Evolutionary conservation across 345 rosid species (phyloP).

Genomic region (Syzygium aromaticum): DNA sequence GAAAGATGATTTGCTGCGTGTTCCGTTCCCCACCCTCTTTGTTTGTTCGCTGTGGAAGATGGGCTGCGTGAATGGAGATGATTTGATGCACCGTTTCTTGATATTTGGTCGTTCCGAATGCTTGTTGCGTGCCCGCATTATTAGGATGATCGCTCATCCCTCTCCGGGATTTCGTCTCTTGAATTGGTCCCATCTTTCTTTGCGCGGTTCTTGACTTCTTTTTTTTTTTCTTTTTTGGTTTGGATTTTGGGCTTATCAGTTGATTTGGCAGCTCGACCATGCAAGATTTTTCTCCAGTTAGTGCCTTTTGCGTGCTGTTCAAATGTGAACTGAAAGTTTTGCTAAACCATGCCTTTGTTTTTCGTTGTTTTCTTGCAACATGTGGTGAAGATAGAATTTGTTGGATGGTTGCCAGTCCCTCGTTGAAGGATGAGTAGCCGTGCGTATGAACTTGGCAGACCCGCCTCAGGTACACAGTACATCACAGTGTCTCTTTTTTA

Average conservation of each 20-base stretch:
- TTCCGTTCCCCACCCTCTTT: background rate
- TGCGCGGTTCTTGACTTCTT: background rate
- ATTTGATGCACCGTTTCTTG: background rate
- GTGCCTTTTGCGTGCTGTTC: background rate
- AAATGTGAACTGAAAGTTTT: background rate
- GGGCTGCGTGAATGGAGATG: background rate
- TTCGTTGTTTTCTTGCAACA: background rate
- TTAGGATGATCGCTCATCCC: background rate
- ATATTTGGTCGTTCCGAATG: background rate
- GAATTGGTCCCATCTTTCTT: background rate
- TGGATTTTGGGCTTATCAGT: background rate
- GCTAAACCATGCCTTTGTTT: background rate
- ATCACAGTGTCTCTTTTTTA: background rate
- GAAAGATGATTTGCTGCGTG: background rate
- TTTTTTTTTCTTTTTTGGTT: background rate
- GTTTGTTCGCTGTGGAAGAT: background rate
- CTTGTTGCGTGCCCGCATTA: background rate
- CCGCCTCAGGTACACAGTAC: slow-evolving; percentile 39
- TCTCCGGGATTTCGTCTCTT: background rate
- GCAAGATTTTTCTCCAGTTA: background rate
- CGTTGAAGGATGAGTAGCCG: slow-evolving; percentile 53
- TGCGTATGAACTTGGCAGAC: slow-evolving; percentile 30
- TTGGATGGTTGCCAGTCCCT: slow-evolving; percentile 33
- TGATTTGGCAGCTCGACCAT: background rate
- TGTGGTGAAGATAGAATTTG: slow-evolving; percentile 11